These are phyloP conservation scores for Rhinocladiella similis DNA, from an alignment of 2,329 filamentous ascomycete species.

Conservation along the genomic window DNA sequence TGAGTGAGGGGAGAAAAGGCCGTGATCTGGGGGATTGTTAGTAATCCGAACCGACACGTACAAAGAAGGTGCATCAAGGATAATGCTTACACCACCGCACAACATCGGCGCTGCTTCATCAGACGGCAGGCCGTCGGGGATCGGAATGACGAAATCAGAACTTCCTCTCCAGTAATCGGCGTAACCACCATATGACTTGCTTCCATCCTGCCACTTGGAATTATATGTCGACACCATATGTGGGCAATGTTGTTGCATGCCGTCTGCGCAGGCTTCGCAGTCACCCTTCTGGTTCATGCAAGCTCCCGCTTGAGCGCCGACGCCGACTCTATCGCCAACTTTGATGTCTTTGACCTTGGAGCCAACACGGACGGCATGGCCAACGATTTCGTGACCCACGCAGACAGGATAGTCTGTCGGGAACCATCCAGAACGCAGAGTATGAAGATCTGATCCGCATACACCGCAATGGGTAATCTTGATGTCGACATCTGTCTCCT, in stretches of 20 bases:
- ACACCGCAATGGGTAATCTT: conserved; percentile 66
- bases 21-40: conserved; percentile 51
- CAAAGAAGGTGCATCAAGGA: too few species aligned
- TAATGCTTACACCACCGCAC: conserved; percentile 59
- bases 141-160: conserved; percentile 38
- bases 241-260: conserved; percentile 43
- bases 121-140: conserved; percentile 51
- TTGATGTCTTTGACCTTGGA: conserved; percentile 46
- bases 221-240: conserved; percentile 59
- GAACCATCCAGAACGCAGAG: conserved; percentile 25
- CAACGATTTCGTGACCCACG: conserved; percentile 67
- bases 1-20: conserved; percentile 69
- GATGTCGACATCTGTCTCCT: conserved; percentile 66
- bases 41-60: too few species aligned
- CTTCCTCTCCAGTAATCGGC: conserved; percentile 56
- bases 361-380: conserved; percentile 57
- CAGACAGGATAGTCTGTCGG: conserved; percentile 48
- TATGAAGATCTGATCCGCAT: conserved; percentile 61
- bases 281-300: conserved; percentile 49
- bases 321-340: conserved; percentile 63
- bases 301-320: conserved; percentile 60
- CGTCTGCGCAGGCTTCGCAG: conserved; percentile 55
- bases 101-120: conserved; percentile 67
- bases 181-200: conserved; percentile 67
- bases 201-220: conserved; percentile 58